Conservation (phyloP, 225 moss, liverwort and hornwort genomes). For the Lunularia cruciata region DNA sequence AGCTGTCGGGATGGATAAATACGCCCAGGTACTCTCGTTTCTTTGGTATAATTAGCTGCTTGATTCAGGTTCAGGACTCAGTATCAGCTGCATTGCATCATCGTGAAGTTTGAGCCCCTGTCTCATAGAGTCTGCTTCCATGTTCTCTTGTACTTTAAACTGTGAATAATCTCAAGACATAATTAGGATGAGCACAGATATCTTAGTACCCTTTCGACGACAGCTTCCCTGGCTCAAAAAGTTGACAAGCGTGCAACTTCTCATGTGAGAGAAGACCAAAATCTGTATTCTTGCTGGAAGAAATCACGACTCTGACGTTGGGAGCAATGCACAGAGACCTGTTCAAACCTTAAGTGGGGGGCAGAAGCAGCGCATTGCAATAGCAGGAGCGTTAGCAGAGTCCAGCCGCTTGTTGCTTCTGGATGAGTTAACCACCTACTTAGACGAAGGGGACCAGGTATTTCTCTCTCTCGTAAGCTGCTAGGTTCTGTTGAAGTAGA, state of each 20-base stretch:
- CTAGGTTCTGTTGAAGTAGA: background rate
- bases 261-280: background rate
- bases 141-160: background rate
- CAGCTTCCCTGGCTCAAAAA: background rate
- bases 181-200: background rate
- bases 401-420: constrained; percentile 75
- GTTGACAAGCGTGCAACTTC: background rate
- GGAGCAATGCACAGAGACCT: constrained; percentile 43
- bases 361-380: constrained; percentile 94
- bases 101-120: too few species aligned
- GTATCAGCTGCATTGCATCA: too few species aligned
- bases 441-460: constrained; percentile 79
- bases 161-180: background rate
- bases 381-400: constrained; percentile 95
- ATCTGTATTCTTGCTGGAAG: background rate
- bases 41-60: too few species aligned
- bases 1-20: constrained; percentile 89
- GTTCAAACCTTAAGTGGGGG: constrained; percentile 94
- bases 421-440: constrained; percentile 97
- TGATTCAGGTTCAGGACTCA: too few species aligned
- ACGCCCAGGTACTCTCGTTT: constrained; percentile 48
- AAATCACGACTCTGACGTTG: background rate
- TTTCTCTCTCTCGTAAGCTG: background rate
- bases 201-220: background rate
- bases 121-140: background rate